phyloP scores from a whole-genome alignment of 139 green algal species.

The Ulvella scutata region DNA sequence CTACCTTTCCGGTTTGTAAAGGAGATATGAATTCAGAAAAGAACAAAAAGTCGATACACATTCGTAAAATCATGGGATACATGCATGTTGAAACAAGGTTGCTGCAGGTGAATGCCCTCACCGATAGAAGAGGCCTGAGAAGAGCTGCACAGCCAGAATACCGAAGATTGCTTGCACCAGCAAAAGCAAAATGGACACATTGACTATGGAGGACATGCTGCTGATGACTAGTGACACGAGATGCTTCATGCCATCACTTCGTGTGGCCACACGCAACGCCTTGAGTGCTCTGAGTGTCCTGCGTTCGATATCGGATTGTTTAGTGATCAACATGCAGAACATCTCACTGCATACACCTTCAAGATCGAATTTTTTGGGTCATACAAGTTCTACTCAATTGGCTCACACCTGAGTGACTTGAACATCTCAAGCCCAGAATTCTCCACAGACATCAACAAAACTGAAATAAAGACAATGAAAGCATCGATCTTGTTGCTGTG shows the following conservation, averaged over 20 bases:
- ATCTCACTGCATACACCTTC: not conserved
- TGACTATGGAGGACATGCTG: not conserved
- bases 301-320: not conserved
- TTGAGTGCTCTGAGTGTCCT: not conserved
- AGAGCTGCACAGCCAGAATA: conserved; percentile 33
- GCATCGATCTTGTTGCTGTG: not conserved
- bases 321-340: not conserved
- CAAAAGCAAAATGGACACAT: conserved; percentile 20
- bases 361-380: not conserved
- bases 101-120: too few species aligned
- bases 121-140: conserved; percentile 13
- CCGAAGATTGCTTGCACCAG: conserved; percentile 17
- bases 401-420: not conserved
- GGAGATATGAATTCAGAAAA: too few species aligned
- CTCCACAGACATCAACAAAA: not conserved
- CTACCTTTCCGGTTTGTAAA: too few species aligned
- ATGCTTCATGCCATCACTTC: not conserved
- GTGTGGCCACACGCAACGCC: not conserved
- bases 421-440: not conserved
- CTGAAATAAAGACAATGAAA: not conserved
- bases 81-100: too few species aligned
- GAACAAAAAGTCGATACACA: too few species aligned
- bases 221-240: not conserved
- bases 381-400: not conserved
- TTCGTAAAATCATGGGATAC: too few species aligned